Percentiles rank a stretch among this genome's conserved stretches.
Evolutionary conservation across 306 rosid species (phyloP).

Genomic region (Datisca glomerata): DNA sequence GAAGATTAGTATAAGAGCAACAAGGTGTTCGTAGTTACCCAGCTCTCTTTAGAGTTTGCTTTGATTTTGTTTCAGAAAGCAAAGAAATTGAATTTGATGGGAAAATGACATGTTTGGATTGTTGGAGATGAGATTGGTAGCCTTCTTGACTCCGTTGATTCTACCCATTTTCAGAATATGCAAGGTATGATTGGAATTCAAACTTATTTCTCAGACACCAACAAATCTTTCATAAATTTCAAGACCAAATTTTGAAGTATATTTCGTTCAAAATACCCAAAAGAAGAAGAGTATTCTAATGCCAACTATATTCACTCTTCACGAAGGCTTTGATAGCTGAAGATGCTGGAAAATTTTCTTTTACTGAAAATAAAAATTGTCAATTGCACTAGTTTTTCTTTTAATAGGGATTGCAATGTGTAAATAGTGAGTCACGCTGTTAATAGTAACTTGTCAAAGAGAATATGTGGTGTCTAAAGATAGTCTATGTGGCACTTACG

Average conservation of each 20-base stretch:
- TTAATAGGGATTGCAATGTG: too few species aligned
- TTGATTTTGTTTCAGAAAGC: slow-evolving; percentile 28
- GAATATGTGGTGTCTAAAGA: too few species aligned
- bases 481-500: too few species aligned
- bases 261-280: slow-evolving; percentile 28
- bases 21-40: slow-evolving; percentile 39
- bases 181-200: slow-evolving; percentile 50
- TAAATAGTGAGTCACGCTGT: too few species aligned
- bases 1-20: slow-evolving; percentile 25
- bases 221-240: slow-evolving; percentile 17
- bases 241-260: slow-evolving; percentile 26
- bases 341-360: too few species aligned
- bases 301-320: slow-evolving; percentile 42
- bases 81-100: slow-evolving; percentile 43
- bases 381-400: too few species aligned
- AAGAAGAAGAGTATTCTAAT: slow-evolving; percentile 36
- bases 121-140: slow-evolving; percentile 34
- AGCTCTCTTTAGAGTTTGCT: slow-evolving; percentile 32
- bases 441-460: too few species aligned
- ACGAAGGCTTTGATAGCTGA: too few species aligned
- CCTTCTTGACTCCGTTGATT: slow-evolving; percentile 32
- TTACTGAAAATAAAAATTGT: too few species aligned
- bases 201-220: slow-evolving; percentile 23
- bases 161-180: slow-evolving; percentile 29
- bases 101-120: slow-evolving; percentile 44